Evolutionary conservation across 345 rosid genomes (phyloP).

Genomic region (Pugionium cornutum): DNA sequence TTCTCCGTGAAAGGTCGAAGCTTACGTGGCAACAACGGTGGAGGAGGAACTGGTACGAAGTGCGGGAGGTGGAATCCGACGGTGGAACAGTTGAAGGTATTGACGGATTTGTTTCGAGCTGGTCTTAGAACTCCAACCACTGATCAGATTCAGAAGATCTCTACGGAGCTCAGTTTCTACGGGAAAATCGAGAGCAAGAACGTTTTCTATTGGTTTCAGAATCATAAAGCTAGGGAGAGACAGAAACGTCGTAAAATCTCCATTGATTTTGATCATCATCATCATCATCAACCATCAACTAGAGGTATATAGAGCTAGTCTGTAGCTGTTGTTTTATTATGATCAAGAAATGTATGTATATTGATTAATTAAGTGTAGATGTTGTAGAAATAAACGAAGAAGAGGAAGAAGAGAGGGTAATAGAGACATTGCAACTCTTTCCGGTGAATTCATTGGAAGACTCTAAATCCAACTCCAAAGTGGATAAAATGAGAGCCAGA

Average conservation of each 20-base stretch:
- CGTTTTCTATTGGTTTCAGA: too few species aligned
- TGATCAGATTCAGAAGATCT: conserved; percentile 60
- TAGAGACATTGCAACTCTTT: conserved; percentile 85
- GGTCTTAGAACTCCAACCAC: conserved; percentile 67
- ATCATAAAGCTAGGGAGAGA: too few species aligned
- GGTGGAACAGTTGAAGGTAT: conserved; percentile 76
- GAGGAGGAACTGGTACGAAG: conserved; percentile 59
- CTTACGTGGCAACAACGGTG: conserved; percentile 38
- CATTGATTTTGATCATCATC: conserved; percentile 48
- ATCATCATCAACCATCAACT: conserved; percentile 26
- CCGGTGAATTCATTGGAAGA: conserved; percentile 49
- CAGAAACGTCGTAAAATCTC: conserved; percentile 62
- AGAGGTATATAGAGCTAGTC: conserved; percentile 14
- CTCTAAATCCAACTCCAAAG: conserved; percentile 37
- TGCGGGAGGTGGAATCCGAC: conserved; percentile 99
- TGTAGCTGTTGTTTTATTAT: too few species aligned
- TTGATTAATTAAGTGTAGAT: conserved; percentile 7
- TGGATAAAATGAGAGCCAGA: conserved; percentile 38
- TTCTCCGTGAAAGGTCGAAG: conserved; percentile 57
- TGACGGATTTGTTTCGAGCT: conserved; percentile 83
- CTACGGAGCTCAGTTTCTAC: conserved; percentile 79
- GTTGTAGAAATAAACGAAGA: conserved; percentile 32
- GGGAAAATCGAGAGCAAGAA: conserved; percentile 91
- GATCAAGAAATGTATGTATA: too few species aligned
- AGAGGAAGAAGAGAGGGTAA: conserved; percentile 55